Conservation (phyloP, 495 filamentous ascomycete genomes). For the Trichodelitschia bisporula region DNA sequence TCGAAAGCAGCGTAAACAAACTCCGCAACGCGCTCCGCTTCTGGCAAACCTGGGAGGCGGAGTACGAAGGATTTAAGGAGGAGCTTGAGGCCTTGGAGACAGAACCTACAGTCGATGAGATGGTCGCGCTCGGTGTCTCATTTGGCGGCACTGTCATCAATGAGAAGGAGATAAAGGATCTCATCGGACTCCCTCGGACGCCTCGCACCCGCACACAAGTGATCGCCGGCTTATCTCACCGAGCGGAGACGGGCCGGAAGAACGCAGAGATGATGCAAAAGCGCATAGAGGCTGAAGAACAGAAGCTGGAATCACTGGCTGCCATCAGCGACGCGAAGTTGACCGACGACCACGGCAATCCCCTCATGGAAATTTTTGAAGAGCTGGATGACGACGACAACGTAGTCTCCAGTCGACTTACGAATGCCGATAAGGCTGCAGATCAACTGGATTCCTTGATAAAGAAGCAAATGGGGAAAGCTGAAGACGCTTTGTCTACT, state of each 20-base stretch:
- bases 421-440: conserved; percentile 11
- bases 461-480: too few species aligned
- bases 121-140: not conserved
- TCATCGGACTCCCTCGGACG: conserved; percentile 30
- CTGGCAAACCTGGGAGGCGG: conserved; percentile 76
- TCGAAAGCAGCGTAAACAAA: conserved; percentile 52
- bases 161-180: conserved; percentile 28
- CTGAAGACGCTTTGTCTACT: not conserved
- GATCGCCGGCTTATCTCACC: conserved; percentile 40
- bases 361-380: conserved; percentile 70
- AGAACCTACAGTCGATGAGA: conserved; percentile 22
- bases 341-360: conserved; percentile 37
- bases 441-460: too few species aligned
- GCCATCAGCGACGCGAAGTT: conserved; percentile 14
- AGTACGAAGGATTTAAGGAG: conserved; percentile 73
- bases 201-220: conserved; percentile 28
- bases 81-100: conserved; percentile 35
- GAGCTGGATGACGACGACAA: conserved; percentile 84
- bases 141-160: conserved; percentile 6
- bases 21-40: conserved; percentile 53
- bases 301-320: conserved; percentile 30
- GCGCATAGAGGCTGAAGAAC: conserved; percentile 39
- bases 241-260: conserved; percentile 69
- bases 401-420: conserved; percentile 26
- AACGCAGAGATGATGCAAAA: conserved; percentile 50